Conservation (phyloP, 768 basidiomycete genomes). For the Albatrellus ellisii region DNA sequence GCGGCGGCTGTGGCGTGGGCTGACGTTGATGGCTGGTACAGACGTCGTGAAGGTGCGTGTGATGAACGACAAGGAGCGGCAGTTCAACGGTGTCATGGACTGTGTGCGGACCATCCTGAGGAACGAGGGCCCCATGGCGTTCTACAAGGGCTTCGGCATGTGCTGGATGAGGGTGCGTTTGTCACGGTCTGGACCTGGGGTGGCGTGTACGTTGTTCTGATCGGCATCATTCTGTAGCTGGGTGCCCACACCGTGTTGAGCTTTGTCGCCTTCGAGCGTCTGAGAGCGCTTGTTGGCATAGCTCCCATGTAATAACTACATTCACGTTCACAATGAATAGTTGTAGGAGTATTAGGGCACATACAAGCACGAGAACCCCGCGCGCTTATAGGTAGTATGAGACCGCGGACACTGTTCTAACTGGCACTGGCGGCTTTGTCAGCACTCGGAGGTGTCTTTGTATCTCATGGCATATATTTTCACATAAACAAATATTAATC, state of each 20-base stretch:
- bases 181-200: not conserved
- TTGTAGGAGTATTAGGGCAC: not conserved
- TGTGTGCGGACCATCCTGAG: slow-evolving; percentile 19
- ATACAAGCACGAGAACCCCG: slow-evolving; percentile 3
- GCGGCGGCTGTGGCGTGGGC: not conserved
- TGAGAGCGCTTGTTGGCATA: slow-evolving; percentile 20
- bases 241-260: slow-evolving; percentile 24
- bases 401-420: too few relatives aligned
- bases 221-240: slow-evolving; percentile 14
- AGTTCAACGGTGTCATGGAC: slow-evolving; percentile 18
- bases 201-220: not conserved
- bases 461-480: too few relatives aligned
- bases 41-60: slow-evolving; percentile 26
- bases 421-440: too few relatives aligned
- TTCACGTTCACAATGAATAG: not conserved
- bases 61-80: slow-evolving; percentile 24
- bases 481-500: too few relatives aligned
- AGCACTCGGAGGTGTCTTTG: too few relatives aligned
- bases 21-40: not conserved
- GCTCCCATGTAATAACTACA: slow-evolving; percentile 18
- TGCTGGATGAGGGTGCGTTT: slow-evolving; percentile 24
- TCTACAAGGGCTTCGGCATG: slow-evolving; percentile 28
- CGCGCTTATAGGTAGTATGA: too few relatives aligned
- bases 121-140: slow-evolving; percentile 21
- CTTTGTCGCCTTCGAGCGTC: slow-evolving; percentile 23